Base-by-base conservation (phyloP, 1,284 basidiomycete genomes). In the Leucocoprinus gongylophorus region DNA sequence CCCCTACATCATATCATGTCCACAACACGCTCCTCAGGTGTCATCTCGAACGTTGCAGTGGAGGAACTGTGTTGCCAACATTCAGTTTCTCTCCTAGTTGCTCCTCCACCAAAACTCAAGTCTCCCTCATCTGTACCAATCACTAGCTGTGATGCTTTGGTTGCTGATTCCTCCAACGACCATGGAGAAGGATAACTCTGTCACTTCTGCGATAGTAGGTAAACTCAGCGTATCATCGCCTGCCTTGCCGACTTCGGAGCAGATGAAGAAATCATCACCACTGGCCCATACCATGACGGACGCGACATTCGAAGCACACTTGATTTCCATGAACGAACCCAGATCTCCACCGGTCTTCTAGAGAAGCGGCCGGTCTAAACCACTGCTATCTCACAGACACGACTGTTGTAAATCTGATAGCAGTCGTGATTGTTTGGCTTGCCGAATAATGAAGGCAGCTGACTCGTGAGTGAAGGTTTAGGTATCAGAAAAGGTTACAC, bases 391-490 rank as follows among this genome's bases (percentile, higher is more conserved):
- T 40, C 21, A 33, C 18, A 42, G 33, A 28, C 40, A 15, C 7
- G 45, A 44, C 17, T 18, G 21, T 5, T 51, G 50, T 17, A 46
- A 13, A 23, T 45, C 37, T 46, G 37, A 46, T 46, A 43, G 35
- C 4, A n/a, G 32, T 3, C 9, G 33, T 18, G 44, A 46, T 33
- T 51, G 50, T 17, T 2, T 41, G 12, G 20, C 17, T 40, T 51
- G 50, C 30, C 44, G 44, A 28, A 51, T 51, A 13, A 26, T 42
- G 15, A 41, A 51, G 28, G 20, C 35, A 4, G 50, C 50, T 6
- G 37, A 39, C 13, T 28, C 32, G 50, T 51, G 29, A 46, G 50
- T 46, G 8, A 5, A 8, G 5, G 5, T 21, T 18, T n/a, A 10
- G n/a, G 7, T 6, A 38, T 17, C n/a, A 38, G 5, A n/a, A 5